Conservation (phyloP, 148 eudicot genomes). For the Euryodendron excelsum region DNA sequence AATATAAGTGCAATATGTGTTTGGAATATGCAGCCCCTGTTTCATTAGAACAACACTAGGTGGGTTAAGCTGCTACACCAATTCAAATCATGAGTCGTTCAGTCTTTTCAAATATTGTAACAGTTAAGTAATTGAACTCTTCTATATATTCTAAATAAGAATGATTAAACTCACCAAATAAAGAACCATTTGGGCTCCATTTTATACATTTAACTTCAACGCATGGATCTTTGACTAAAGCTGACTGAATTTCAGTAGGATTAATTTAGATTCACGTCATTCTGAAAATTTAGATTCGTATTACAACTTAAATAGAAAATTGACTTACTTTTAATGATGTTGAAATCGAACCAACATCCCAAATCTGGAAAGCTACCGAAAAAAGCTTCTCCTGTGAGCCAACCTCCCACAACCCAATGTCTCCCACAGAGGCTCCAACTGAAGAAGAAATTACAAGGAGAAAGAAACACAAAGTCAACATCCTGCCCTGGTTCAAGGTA, state of each 20-base stretch:
- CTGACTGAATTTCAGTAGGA: conserved; percentile 30
- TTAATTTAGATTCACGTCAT: neutral
- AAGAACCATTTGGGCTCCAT: conserved; percentile 67
- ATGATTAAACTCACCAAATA: conserved; percentile 14
- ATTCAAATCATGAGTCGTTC: neutral
- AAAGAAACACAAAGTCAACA: neutral
- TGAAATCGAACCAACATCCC: conserved; percentile 53
- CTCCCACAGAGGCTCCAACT: conserved; percentile 65
- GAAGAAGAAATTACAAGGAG: neutral
- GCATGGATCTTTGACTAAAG: conserved; percentile 52
- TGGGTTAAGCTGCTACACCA: neutral
- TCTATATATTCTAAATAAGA: neutral
- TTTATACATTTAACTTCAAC: conserved; percentile 64
- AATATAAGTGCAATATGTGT: conserved; percentile 44
- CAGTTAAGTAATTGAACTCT: neutral
- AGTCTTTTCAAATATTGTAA: neutral
- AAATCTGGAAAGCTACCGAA: conserved; percentile 48
- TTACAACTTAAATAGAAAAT: neutral
- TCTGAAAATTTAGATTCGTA: neutral
- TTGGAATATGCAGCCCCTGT: conserved; percentile 54
- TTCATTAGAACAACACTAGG: neutral
- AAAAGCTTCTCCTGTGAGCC: conserved; percentile 53
- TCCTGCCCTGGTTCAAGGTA: neutral
- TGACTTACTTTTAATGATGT: conserved; percentile 47
- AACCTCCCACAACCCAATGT: conserved; percentile 62